Conservation (phyloP, 2,329 filamentous ascomycete species). For the Scedosporium dehoogii region DNA sequence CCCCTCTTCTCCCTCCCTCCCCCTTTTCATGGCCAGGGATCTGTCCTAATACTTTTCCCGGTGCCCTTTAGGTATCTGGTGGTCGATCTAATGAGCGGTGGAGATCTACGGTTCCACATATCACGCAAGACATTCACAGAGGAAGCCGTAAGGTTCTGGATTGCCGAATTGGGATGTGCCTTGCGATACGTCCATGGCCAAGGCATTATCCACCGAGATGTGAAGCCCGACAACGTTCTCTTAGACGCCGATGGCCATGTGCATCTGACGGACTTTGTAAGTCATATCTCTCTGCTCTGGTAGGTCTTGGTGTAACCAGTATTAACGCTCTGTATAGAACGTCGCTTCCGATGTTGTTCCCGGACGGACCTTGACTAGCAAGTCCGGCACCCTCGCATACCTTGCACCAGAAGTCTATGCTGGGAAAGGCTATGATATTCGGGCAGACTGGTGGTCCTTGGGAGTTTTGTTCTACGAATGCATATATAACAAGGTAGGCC, state of each 20-base stretch:
- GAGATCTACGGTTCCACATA: slow-evolving; percentile 94
- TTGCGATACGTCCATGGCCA: slow-evolving; percentile 77
- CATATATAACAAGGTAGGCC: slow-evolving; percentile 88
- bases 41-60: slow-evolving; percentile 12
- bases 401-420: slow-evolving; percentile 91
- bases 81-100: slow-evolving; percentile 95
- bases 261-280: slow-evolving; percentile 92
- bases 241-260: slow-evolving; percentile 87
- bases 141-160: slow-evolving; percentile 94
- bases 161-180: slow-evolving; percentile 86
- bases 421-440: slow-evolving; percentile 77
- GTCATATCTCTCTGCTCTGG: slow-evolving; percentile 18
- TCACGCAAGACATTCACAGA: slow-evolving; percentile 97
- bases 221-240: slow-evolving; percentile 87
- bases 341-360: slow-evolving; percentile 89
- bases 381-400: slow-evolving; percentile 92
- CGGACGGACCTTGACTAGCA: slow-evolving; percentile 78
- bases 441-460: slow-evolving; percentile 97
- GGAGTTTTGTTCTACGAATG: slow-evolving; percentile 99
- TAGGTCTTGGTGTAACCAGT: background rate
- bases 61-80: slow-evolving; percentile 81
- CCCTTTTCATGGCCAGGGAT: background rate
- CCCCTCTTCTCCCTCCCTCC: background rate
- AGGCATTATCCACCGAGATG: slow-evolving; percentile 81
- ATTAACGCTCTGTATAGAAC: slow-evolving; percentile 50